Conservation (phyloP, 2,329 filamentous ascomycete species). For the Cercospora nicotianae region DNA sequence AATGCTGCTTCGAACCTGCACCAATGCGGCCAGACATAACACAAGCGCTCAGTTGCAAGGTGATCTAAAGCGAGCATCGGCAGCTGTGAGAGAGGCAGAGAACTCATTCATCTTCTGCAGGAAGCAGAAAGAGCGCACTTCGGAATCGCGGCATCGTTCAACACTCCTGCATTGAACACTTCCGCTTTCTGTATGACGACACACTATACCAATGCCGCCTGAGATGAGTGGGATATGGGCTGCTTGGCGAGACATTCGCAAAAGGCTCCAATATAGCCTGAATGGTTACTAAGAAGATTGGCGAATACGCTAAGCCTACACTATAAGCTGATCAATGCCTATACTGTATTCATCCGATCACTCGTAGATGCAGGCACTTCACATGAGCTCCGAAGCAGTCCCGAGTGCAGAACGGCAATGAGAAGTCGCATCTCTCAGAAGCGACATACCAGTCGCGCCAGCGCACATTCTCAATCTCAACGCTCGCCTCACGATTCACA, state of each 20-base stretch:
- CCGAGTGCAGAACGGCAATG: background rate
- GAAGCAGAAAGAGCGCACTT: background rate
- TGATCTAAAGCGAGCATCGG: background rate
- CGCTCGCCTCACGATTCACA: background rate
- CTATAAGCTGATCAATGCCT: slow-evolving; percentile 1
- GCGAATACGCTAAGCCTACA: background rate
- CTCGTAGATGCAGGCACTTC: background rate
- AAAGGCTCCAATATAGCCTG: background rate
- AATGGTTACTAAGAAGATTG: background rate
- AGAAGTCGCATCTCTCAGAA: background rate
- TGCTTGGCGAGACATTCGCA: background rate
- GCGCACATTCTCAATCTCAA: background rate
- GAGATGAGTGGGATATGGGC: background rate
- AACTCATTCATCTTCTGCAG: background rate
- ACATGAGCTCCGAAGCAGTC: background rate
- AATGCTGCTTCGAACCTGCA: background rate
- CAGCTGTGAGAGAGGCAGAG: background rate
- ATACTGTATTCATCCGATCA: background rate
- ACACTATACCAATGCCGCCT: background rate
- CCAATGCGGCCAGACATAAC: background rate
- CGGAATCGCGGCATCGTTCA: background rate
- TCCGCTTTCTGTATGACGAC: background rate
- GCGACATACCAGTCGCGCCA: background rate
- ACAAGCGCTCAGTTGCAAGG: background rate
- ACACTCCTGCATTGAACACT: background rate